A percentile compares a stretch with the other conserved stretches of the same genome.
Conservation (phyloP, 352 stramenopile genomes). For the Pythium myriotylum region DNA sequence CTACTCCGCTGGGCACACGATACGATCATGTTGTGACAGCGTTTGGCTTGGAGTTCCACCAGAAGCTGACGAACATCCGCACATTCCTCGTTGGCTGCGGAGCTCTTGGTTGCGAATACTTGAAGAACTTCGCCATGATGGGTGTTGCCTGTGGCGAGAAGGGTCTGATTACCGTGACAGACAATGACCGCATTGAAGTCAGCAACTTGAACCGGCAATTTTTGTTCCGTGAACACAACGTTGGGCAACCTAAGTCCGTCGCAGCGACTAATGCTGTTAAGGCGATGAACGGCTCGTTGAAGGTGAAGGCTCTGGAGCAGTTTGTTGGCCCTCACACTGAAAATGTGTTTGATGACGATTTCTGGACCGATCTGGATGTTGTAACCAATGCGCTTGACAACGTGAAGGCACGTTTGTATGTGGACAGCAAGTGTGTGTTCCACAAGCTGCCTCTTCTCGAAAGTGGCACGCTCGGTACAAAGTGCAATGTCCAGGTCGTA, state of each 20-base stretch:
- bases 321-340: constrained; percentile 80
- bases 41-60: constrained; percentile 73
- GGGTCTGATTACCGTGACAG: constrained; percentile 79
- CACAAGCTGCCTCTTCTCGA: constrained; percentile 97
- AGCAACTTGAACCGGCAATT: constrained; percentile 90
- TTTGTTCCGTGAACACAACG: constrained; percentile 86
- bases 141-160: constrained; percentile 76
- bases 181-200: constrained; percentile 89
- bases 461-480: constrained; percentile 98
- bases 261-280: constrained; percentile 74
- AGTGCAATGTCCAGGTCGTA: constrained; percentile 96
- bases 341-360: constrained; percentile 81
- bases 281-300: constrained; percentile 74
- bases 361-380: constrained; percentile 88
- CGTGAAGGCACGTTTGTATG: constrained; percentile 96
- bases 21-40: constrained; percentile 83
- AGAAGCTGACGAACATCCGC: constrained; percentile 61
- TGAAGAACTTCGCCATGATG: constrained; percentile 90
- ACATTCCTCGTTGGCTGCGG: constrained; percentile 86
- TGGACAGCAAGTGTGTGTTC: constrained; percentile 98
- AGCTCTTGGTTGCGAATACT: constrained; percentile 81
- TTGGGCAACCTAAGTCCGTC: constrained; percentile 84
- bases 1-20: constrained; percentile 56
- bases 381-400: constrained; percentile 99
- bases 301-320: constrained; percentile 84